A percentile compares a stretch with the other conserved stretches of the same genome.
These are phyloP conservation scores for Hirsutella thompsonii DNA, from an alignment of 2,329 filamentous ascomycete species.

Conservation along the genomic window DNA sequence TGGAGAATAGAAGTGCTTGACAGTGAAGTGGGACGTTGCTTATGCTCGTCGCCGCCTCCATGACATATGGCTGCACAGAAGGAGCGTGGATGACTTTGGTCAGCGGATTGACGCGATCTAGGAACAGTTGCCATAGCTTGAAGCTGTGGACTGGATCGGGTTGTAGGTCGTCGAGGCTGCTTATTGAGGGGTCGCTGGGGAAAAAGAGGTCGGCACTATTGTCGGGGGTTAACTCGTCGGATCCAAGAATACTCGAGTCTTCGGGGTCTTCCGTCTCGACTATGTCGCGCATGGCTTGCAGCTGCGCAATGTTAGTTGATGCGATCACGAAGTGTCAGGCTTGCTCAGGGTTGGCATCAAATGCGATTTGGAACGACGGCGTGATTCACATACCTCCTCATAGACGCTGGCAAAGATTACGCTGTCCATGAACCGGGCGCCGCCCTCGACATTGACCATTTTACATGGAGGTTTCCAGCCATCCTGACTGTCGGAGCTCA, in stretches of 20 bases:
- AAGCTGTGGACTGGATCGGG: conserved; percentile 55
- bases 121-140: conserved; percentile 60
- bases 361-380: background rate
- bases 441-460: conserved; percentile 41
- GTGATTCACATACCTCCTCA: conserved; percentile 34
- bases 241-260: conserved; percentile 34
- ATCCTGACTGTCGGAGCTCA: conserved; percentile 15
- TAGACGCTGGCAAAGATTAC: conserved; percentile 40
- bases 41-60: conserved; percentile 47
- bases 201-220: conserved; percentile 39
- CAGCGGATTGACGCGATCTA: conserved; percentile 63
- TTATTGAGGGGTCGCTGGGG: conserved; percentile 22
- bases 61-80: conserved; percentile 50
- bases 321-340: too few species aligned
- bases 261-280: conserved; percentile 35
- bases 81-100: conserved; percentile 63
- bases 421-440: conserved; percentile 44
- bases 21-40: conserved; percentile 40
- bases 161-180: conserved; percentile 38
- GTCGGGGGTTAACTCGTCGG: conserved; percentile 37
- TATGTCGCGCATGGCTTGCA: conserved; percentile 46
- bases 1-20: conserved; percentile 50
- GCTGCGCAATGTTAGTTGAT: too few species aligned
- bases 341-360: too few species aligned
- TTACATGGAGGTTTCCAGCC: conserved; percentile 35